Conservation (phyloP, 495 filamentous ascomycete genomes). For the Haplographium delicatum region DNA sequence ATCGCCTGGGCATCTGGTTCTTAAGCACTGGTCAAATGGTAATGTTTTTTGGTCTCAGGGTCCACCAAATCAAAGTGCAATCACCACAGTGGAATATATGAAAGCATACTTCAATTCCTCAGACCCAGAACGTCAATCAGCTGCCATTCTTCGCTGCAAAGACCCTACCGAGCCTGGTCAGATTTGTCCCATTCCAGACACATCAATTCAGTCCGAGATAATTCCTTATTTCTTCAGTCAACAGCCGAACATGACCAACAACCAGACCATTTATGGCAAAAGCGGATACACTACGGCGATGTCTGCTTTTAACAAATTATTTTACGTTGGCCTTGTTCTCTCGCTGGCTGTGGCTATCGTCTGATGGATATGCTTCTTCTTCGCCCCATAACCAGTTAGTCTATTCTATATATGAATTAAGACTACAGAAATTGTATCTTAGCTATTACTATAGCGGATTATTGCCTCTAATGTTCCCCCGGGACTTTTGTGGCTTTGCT, state of each 20-base stretch:
- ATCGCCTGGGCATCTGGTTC: constrained; percentile 54
- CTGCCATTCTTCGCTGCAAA: constrained; percentile 45
- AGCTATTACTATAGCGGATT: too few relatives aligned
- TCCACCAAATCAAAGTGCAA: constrained; percentile 55
- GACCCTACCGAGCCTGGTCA: constrained; percentile 33
- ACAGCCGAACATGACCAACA: constrained; percentile 46
- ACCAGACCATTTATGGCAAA: constrained; percentile 46
- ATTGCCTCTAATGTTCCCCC: too few relatives aligned
- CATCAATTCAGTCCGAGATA: constrained; percentile 36
- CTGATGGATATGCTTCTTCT: too few relatives aligned
- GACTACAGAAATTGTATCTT: too few relatives aligned
- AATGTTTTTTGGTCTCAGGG: constrained; percentile 62
- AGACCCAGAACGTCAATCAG: constrained; percentile 32
- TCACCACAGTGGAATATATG: constrained; percentile 56
- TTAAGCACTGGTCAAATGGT: constrained; percentile 78
- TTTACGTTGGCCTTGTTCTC: too few relatives aligned
- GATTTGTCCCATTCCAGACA: constrained; percentile 56
- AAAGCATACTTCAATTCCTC: constrained; percentile 78
- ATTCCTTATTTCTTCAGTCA: constrained; percentile 66
- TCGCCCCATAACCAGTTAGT: too few relatives aligned
- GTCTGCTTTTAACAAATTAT: too few relatives aligned
- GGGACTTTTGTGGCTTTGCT: too few relatives aligned
- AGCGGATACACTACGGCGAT: neutral
- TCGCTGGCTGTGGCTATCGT: too few relatives aligned
- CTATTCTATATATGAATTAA: too few relatives aligned